Evolutionary conservation across 2,329 filamentous ascomycete genomes (phyloP).

Genomic region (Fusarium denticulatum): DNA sequence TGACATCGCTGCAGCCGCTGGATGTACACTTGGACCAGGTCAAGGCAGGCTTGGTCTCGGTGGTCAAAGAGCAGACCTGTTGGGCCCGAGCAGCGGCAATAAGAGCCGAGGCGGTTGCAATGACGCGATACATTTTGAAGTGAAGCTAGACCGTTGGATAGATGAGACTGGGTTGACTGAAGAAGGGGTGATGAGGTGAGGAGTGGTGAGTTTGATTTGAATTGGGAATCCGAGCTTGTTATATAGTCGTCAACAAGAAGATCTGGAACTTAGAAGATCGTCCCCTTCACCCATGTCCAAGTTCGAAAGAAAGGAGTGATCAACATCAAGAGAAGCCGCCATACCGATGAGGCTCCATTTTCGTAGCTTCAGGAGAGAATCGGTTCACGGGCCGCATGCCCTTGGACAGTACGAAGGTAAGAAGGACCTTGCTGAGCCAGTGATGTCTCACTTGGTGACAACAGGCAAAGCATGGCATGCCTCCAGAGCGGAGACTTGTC

Average conservation of each 20-base stretch:
- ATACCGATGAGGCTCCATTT: slow-evolving; percentile 12
- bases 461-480: slow-evolving; percentile 5
- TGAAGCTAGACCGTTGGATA: slow-evolving; percentile 17
- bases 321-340: slow-evolving; percentile 13
- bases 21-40: slow-evolving; percentile 63
- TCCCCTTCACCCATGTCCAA: background rate
- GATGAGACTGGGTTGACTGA: slow-evolving; percentile 15
- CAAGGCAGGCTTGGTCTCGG: slow-evolving; percentile 64
- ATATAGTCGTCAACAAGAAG: slow-evolving; percentile 19
- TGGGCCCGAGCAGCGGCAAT: slow-evolving; percentile 53
- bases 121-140: slow-evolving; percentile 44
- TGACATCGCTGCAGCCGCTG: slow-evolving; percentile 60
- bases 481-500: background rate
- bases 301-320: slow-evolving; percentile 1
- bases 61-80: slow-evolving; percentile 58
- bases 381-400: slow-evolving; percentile 31
- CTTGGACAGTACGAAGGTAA: slow-evolving; percentile 2
- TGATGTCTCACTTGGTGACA: background rate
- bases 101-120: slow-evolving; percentile 44
- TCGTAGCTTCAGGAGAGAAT: slow-evolving; percentile 1
- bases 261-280: background rate
- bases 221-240: slow-evolving; percentile 17
- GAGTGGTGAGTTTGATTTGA: slow-evolving; percentile 16
- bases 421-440: background rate
- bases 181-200: slow-evolving; percentile 19